Evolutionary conservation across 768 basidiomycete genomes (phyloP).

Genomic region (Leucocoprinus birnbaumii): DNA sequence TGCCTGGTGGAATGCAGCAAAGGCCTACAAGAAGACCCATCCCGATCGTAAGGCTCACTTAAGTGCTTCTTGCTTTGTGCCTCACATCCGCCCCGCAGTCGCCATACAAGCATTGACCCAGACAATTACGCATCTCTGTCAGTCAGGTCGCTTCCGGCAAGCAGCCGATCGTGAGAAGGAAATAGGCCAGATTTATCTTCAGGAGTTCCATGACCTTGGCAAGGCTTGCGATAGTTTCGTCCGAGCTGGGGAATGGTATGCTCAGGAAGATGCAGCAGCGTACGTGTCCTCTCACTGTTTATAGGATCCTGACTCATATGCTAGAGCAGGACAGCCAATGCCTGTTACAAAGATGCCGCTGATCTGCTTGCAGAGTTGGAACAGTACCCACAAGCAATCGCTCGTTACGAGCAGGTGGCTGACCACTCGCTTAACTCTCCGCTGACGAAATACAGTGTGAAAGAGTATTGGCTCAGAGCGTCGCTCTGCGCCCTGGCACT

Average conservation of each 20-base stretch:
- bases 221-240: conserved; percentile 91
- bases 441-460: conserved; percentile 97
- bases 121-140: conserved; percentile 80
- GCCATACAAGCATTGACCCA: conserved; percentile 85
- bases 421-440: conserved; percentile 74
- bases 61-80: conserved; percentile 10
- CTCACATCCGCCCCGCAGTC: conserved; percentile 45
- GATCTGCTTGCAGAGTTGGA: conserved; percentile 91
- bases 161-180: conserved; percentile 98
- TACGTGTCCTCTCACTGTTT: conserved; percentile 39
- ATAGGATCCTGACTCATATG: not conserved
- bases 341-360: conserved; percentile 94
- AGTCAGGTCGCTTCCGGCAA: conserved; percentile 90
- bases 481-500: conserved; percentile 87
- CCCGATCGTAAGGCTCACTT: conserved; percentile 66
- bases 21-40: conserved; percentile 88
- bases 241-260: conserved; percentile 94
- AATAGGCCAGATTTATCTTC: conserved; percentile 91
- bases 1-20: conserved; percentile 98
- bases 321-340: conserved; percentile 79
- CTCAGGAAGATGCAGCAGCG: conserved; percentile 97
- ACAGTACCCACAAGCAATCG: conserved; percentile 81
- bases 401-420: conserved; percentile 89
- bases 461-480: conserved; percentile 93
- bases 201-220: conserved; percentile 73